Percentiles rank a stretch among this genome's conserved stretches.
These are phyloP conservation scores for Pseudisothecium myosuroides DNA, from an alignment of 225 moss, liverwort and hornwort genomes.

Conservation along the genomic window DNA sequence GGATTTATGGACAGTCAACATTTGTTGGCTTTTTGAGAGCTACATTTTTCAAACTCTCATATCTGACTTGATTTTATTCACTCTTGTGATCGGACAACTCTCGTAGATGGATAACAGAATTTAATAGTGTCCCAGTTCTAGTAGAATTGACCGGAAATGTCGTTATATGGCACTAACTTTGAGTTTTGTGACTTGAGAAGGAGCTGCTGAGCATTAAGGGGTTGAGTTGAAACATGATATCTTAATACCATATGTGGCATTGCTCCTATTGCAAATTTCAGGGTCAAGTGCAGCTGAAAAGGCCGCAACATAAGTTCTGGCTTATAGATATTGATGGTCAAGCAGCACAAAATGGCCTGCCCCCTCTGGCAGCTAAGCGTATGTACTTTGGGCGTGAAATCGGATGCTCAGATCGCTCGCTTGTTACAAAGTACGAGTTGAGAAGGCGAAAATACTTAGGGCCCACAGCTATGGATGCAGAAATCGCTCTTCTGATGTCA, in stretches of 20 bases:
- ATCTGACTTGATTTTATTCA: not conserved
- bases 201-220: not conserved
- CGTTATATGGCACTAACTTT: not conserved
- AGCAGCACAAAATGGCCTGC: slow-evolving; percentile 73
- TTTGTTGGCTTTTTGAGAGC: not conserved
- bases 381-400: slow-evolving; percentile 88
- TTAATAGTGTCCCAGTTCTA: not conserved
- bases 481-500: slow-evolving; percentile 87
- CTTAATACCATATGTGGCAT: not conserved
- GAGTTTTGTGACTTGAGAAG: not conserved
- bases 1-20: not conserved
- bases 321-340: slow-evolving; percentile 72
- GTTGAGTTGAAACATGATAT: not conserved
- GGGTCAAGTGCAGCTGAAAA: slow-evolving; percentile 84
- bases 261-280: slow-evolving; percentile 3
- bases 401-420: slow-evolving; percentile 70
- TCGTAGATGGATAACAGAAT: too few species aligned
- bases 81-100: not conserved
- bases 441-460: slow-evolving; percentile 81
- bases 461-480: slow-evolving; percentile 99
- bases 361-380: slow-evolving; percentile 56
- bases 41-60: not conserved
- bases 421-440: slow-evolving; percentile 77
- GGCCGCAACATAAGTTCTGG: slow-evolving; percentile 86
- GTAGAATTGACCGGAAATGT: not conserved